Base-by-base conservation (phyloP, 345 rosid species). In the Populus pruinosa region DNA sequence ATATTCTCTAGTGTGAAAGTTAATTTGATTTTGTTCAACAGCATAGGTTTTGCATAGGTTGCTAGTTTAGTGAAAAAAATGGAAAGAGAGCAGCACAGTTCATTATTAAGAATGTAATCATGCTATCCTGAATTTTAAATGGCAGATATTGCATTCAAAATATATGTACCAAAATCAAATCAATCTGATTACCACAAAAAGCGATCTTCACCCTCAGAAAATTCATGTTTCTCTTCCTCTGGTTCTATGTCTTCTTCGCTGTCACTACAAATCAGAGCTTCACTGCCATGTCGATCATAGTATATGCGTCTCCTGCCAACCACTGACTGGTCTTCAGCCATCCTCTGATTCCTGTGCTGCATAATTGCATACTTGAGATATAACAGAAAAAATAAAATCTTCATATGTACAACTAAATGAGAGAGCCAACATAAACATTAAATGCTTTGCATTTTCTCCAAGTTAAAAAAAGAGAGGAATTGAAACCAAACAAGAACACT, bases 271-370 rank as follows among this genome's bases (percentile, higher is more conserved):
- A 96, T 86, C 59, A 96, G 87, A 59, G 99, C 96, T 87, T 96
- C 99, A 73, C 92, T 92, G 72, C 97, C 98, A 88, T 90, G 92
- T 83, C 89, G 90, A 69, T 92, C 98, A 84, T 96, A 96, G 86
- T 96, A 96, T 70, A 96, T 96, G 80, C 92, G 98, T 86, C 98
- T 91, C 81, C 99, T 89, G 77, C 99, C 99, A 87, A 93, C 97
- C 78, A 96, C 97, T 69, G 99, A 92, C 82, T 96, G 99, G 82
- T 93, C 99, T 80, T 96, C 98, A 39, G 96, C 92, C 99, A 96
- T 96, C 88, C 97, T 91, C 87, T 92, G 99, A 86, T 96, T 96
- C 85, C 99, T 96, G 93, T 84, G 85, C 88, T 82, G 87, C 61
- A 83, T 78, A 80, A 72, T 50, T 59, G 72, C 62, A 87, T 76